Percentiles rank a stretch among this genome's conserved stretches.
phyloP scores from a whole-genome alignment of 805 yeast species.

The Monosporozyma aerobia region DNA sequence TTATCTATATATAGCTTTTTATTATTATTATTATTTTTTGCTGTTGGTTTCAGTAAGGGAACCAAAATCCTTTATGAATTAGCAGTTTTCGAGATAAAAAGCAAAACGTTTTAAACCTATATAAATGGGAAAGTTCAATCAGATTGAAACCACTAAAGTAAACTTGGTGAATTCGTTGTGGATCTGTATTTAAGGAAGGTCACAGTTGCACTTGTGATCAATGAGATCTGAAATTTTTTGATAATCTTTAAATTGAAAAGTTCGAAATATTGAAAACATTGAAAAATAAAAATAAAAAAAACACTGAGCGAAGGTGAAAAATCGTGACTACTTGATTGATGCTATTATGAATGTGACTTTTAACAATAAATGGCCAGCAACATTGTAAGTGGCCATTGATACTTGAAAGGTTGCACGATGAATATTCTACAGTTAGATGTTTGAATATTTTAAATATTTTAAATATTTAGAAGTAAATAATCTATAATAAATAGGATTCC shows the following conservation, averaged over 20 bases:
- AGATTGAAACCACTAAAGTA: not conserved
- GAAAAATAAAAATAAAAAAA: not conserved
- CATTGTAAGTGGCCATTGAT: no score
- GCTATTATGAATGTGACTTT: no score
- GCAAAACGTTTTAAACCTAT: not conserved
- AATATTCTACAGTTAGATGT: no score
- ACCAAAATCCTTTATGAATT: not conserved
- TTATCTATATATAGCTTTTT: no score
- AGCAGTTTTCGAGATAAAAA: not conserved
- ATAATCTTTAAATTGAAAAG: not conserved
- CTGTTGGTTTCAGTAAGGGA: not conserved
- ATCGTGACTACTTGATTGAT: not conserved
- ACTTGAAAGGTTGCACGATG: no score
- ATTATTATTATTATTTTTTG: not conserved
- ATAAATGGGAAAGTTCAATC: not conserved
- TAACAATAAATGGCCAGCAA: no score
- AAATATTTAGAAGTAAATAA: no score
- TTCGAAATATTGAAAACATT: not conserved
- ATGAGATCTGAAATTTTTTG: not conserved
- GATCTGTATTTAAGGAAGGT: no score
- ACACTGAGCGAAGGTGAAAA: not conserved
- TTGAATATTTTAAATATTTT: no score
- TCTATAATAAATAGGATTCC: conserved; percentile 33
- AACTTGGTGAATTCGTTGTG: no score
- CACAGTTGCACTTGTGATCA: not conserved